Percentiles rank a stretch among this genome's conserved stretches.
Evolutionary conservation across 129 eudicot genomes (phyloP).

Genomic region (Artemisia tridentata): DNA sequence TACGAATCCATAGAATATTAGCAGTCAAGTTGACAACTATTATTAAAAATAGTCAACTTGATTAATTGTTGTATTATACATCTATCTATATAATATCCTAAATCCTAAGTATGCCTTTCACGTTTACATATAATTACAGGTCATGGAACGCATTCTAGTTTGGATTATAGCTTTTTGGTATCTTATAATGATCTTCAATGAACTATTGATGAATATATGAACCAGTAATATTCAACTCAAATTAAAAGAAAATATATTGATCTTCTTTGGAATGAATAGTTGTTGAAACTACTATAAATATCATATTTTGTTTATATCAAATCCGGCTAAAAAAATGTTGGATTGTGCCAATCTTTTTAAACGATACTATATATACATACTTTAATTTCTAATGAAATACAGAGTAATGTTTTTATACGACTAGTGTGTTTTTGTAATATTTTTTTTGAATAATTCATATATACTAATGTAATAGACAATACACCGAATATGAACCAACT

Average conservation of each 20-base stretch:
- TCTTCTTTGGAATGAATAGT: not conserved
- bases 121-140: slow-evolving; percentile 12
- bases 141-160: slow-evolving; percentile 9
- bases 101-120: slow-evolving; percentile 4
- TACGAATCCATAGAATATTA: not conserved
- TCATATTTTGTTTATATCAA: too few relatives aligned
- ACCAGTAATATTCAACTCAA: not conserved
- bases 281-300: too few relatives aligned
- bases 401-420: too few relatives aligned
- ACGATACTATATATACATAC: too few relatives aligned
- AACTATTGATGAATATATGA: not conserved
- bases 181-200: not conserved
- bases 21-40: slow-evolving; percentile 7
- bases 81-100: not conserved
- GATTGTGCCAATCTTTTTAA: too few relatives aligned
- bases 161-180: not conserved
- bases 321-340: too few relatives aligned
- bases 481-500: too few relatives aligned
- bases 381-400: too few relatives aligned
- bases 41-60: slow-evolving; percentile 24
- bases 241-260: not conserved
- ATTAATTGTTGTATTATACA: not conserved
- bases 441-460: too few relatives aligned
- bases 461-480: too few relatives aligned
- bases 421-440: too few relatives aligned